A percentile compares a stretch with the other conserved stretches of the same genome.
phyloP scores from a whole-genome alignment of 352 stramenopile species.

The Aphanomyces astaci region DNA sequence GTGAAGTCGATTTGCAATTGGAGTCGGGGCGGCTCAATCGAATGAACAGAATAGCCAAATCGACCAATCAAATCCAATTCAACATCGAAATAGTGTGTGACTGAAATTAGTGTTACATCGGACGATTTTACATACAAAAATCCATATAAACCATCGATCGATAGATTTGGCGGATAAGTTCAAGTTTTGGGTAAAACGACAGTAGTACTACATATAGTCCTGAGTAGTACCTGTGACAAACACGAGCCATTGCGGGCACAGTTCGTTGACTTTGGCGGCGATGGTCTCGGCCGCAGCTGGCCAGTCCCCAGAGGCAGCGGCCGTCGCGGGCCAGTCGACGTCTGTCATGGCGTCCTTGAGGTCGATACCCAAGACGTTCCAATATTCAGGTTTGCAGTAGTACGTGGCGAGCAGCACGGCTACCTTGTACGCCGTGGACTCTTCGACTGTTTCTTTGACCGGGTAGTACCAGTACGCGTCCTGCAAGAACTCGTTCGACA shows the following conservation, averaged over 20 bases:
- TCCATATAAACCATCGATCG: too few species aligned
- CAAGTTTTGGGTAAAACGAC: too few species aligned
- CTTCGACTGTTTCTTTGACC: slow-evolving; percentile 37
- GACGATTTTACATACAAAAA: too few species aligned
- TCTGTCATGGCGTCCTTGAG: slow-evolving; percentile 54
- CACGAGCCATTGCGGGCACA: slow-evolving; percentile 20
- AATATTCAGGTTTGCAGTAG: slow-evolving; percentile 28
- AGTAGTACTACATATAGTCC: too few species aligned
- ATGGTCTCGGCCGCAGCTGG: slow-evolving; percentile 6
- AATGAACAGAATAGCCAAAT: too few species aligned
- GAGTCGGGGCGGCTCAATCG: too few species aligned
- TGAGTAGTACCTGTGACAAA: slow-evolving; percentile 4
- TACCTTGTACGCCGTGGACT: slow-evolving; percentile 40
- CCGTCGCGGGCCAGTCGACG: slow-evolving; percentile 31
- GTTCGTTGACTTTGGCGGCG: slow-evolving; percentile 17
- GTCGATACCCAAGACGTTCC: slow-evolving; percentile 61
- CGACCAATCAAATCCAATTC: too few species aligned
- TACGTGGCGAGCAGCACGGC: slow-evolving; percentile 20
- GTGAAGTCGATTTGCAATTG: too few species aligned
- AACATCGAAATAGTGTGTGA: too few species aligned
- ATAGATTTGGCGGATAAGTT: too few species aligned
- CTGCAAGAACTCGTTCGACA: slow-evolving; percentile 38
- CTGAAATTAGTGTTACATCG: too few species aligned
- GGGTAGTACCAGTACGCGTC: slow-evolving; percentile 64
- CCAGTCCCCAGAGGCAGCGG: slow-evolving; percentile 15